Evolutionary conservation across 768 basidiomycete genomes (phyloP).

Genomic region (Hebeloma cylindrosporum): DNA sequence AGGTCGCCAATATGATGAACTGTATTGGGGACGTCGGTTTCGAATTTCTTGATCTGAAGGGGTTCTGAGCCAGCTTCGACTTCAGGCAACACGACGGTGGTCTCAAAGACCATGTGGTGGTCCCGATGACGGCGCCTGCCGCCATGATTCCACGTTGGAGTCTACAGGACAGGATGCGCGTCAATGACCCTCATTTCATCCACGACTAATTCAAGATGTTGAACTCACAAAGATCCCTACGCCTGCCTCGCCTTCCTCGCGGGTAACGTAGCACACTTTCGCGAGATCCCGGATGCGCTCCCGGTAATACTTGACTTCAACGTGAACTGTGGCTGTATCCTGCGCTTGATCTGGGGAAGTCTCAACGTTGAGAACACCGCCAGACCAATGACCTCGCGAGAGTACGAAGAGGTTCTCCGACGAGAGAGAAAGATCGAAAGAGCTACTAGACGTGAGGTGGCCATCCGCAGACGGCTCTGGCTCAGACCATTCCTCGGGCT

Average conservation of each 20-base stretch:
- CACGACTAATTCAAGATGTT: not conserved
- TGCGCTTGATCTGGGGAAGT: constrained; percentile 7
- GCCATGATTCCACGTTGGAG: constrained; percentile 6
- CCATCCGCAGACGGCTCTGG: not conserved
- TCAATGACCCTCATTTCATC: no score
- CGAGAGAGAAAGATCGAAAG: constrained; percentile 29
- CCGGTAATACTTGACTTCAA: constrained; percentile 18
- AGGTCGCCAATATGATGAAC: constrained; percentile 39
- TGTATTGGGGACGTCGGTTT: constrained; percentile 45
- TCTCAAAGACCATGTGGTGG: constrained; percentile 13
- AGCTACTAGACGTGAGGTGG: not conserved
- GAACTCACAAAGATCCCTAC: constrained; percentile 37
- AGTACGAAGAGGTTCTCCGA: constrained; percentile 31
- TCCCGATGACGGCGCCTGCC: not conserved
- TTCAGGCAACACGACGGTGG: constrained; percentile 16
- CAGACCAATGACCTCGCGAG: constrained; percentile 26
- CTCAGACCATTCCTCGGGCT: not conserved
- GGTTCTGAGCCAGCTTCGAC: constrained; percentile 4
- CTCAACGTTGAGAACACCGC: constrained; percentile 23
- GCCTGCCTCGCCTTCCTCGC: constrained; percentile 27
- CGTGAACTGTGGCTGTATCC: constrained; percentile 6
- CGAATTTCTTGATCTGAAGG: constrained; percentile 40
- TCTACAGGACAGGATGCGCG: constrained; percentile 3
- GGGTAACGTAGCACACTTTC: constrained; percentile 29
- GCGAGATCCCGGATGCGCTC: constrained; percentile 18